Evolutionary conservation across 1,284 basidiomycete genomes (phyloP).

Genomic region (Fomitopsis betulina): DNA sequence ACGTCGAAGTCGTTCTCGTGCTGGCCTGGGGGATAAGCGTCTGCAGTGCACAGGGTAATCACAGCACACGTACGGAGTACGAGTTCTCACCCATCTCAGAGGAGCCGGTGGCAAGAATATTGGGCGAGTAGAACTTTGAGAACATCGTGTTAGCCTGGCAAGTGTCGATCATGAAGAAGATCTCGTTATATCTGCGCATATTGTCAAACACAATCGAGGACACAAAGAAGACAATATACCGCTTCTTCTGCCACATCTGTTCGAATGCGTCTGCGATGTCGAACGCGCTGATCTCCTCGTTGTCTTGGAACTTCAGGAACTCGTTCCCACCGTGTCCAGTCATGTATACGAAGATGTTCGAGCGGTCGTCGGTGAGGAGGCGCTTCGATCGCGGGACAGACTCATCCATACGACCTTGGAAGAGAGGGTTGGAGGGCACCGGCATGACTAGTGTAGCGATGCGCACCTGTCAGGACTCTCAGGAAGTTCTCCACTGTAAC

Average conservation of each 20-base stretch:
- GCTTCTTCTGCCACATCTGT: conserved; percentile 96
- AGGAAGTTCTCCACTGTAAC: conserved; percentile 97
- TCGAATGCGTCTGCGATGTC: conserved; percentile 96
- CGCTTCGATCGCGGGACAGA: conserved; percentile 89
- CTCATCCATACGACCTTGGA: conserved; percentile 62
- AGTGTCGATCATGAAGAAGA: conserved; percentile 98
- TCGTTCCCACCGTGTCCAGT: conserved; percentile 98
- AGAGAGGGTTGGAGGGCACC: neutral
- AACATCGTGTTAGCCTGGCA: conserved; percentile 98
- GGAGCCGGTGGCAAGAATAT: conserved; percentile 92
- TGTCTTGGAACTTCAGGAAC: conserved; percentile 99
- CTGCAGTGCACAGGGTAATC: neutral
- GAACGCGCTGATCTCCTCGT: conserved; percentile 95
- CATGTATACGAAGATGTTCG: conserved; percentile 97
- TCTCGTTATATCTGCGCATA: conserved; percentile 81
- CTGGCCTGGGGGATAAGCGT: conserved; percentile 33
- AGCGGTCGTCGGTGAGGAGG: conserved; percentile 85
- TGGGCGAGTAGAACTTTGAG: conserved; percentile 92
- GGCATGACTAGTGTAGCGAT: too few relatives aligned
- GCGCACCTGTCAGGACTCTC: conserved; percentile 80
- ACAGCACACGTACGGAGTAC: conserved; percentile 68
- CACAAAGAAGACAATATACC: conserved; percentile 41
- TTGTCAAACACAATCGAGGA: neutral
- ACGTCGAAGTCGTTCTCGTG: conserved; percentile 92
- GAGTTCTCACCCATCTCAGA: conserved; percentile 88